These are phyloP conservation scores for Vitis amurensis DNA, from an alignment of 164 flowering plant species.

Conservation along the genomic window DNA sequence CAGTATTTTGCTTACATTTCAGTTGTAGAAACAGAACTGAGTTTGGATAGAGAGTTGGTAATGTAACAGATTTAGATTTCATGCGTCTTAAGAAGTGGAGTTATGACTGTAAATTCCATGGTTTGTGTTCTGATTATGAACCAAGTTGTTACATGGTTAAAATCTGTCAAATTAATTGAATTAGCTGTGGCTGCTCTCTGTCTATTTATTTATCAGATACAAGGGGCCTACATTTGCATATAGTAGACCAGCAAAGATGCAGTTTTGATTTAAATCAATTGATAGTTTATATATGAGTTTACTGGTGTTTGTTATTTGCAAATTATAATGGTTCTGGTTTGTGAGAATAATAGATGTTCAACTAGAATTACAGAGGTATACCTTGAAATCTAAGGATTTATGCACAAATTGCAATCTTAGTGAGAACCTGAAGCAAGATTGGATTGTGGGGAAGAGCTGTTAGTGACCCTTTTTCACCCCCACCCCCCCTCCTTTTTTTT, in stretches of 20 bases:
- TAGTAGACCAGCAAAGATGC: neutral
- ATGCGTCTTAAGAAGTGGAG: neutral
- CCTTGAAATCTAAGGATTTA: neutral
- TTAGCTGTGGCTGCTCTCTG: neutral
- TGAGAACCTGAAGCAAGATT: neutral
- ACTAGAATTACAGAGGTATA: neutral
- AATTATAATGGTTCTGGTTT: neutral
- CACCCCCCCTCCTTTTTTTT: too few relatives aligned
- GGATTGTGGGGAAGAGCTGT: neutral
- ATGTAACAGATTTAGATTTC: neutral
- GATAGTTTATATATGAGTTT: neutral
- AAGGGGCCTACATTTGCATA: neutral
- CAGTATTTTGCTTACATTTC: neutral
- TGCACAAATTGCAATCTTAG: neutral
- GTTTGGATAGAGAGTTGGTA: neutral
- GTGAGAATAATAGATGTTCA: too few relatives aligned
- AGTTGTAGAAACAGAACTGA: neutral
- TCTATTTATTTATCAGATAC: too few relatives aligned
- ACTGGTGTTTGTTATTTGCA: neutral
- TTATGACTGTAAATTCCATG: neutral
- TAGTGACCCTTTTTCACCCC: too few relatives aligned
- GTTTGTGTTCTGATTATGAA: neutral
- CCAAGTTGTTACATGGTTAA: too few relatives aligned
- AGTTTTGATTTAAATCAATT: neutral
- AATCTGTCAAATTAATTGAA: neutral